Evolutionary conservation across 2,329 filamentous ascomycete species (phyloP), one percentile per base, ranked within the genome.

Genomic region (Clonostachys chloroleuca): DNA sequence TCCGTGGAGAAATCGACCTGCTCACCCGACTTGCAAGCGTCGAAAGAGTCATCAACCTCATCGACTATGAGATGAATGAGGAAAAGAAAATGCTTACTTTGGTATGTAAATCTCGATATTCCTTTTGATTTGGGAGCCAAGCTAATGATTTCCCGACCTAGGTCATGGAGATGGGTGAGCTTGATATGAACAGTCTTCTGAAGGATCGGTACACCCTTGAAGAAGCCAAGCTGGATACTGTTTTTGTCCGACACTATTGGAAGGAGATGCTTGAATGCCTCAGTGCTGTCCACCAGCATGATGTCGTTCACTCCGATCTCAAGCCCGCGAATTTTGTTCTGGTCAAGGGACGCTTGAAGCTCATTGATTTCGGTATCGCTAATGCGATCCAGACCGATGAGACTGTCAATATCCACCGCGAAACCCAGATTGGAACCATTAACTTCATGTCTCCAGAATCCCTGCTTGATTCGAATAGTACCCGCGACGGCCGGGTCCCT

Each of bases 391-490:
- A 95, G 68, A 89, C 85, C 2, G 94, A 97, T 62, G 84, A 96
- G 67, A 99, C 94, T 0, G 87, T 96, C 66, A 99, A 99, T 56
- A 92, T 99, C 12, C 94, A 99, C 67, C 88, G 94, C 49, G 94
- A 99, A 63, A 89, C 86, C 12, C 91, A 97, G 68, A 85, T 97
- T 52, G 94, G 95, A 48, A 99, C 94, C 1, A 92, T 94, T 5
- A 99, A 95, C 66, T 99, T 96, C 73, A 99, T 99, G 94, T 95
- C 90, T 2, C 94, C 94, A 0, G 94, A 99, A 68, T 91, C 88
- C 3, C 78, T 99, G 43, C 84, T 95, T 62, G 94, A 97, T 67
- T 87, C 84, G 24, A 95, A 95, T 55, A 85, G 83, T 46, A 65
- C 74, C 16, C 68, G 72, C 47, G 82, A 74, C 49, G 57, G 70